Base-by-base conservation (phyloP, 1,284 basidiomycete species). In the Cutaneotrichosporon sp. region DNA sequence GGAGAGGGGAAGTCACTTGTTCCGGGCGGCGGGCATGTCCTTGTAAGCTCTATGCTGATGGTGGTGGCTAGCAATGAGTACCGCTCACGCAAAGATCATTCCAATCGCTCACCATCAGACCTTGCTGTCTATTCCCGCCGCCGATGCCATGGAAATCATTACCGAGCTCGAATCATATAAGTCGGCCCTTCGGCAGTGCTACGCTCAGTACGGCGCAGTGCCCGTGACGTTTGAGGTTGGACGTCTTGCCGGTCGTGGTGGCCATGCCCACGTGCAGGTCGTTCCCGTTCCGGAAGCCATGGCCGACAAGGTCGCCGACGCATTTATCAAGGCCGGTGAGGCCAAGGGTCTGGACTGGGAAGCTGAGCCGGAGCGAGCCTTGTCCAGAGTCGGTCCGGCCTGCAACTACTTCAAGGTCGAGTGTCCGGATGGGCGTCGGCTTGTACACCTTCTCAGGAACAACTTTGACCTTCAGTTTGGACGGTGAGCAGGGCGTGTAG, bases 391-490 rank as follows among this genome's bases (percentile, higher is more conserved):
- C 35, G 69, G 68, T 3, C 59, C 67, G 3, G 74, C 75, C 44
- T 81, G 83, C 52, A 84, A 86, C 54, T 94, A 93, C 74, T 94
- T 96, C 78, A 83, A 84, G 60, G 86, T 96, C 4, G 90, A 94
- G 64, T 76, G 94, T 46, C 92, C 93, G 0, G 83, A 86, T 61
- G 91, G 91, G n/a, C 79, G 79, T 57, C 86, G 82, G 72, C 77
- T 96, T 76, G 84, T 96, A 25, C 89, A 94, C 75, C 71, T 90
- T 56, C 83, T 96, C 65, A 84, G 84, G 66, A 80, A 84, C 43
- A 85, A 85, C 44, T 97, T 97, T 66, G 85, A 85, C 61, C 77
- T 97, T 47, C 90, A 96, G 70, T 97, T 96, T 74, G 92, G 90
- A 52, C 82, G 92, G 90, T 92, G 64, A 65, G 84, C n/a, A 4